Evolutionary conservation across 2,329 filamentous ascomycete species (phyloP), one percentile per base, ranked within the genome.

Genomic region (Stachybotrys chlorohalonatus): DNA sequence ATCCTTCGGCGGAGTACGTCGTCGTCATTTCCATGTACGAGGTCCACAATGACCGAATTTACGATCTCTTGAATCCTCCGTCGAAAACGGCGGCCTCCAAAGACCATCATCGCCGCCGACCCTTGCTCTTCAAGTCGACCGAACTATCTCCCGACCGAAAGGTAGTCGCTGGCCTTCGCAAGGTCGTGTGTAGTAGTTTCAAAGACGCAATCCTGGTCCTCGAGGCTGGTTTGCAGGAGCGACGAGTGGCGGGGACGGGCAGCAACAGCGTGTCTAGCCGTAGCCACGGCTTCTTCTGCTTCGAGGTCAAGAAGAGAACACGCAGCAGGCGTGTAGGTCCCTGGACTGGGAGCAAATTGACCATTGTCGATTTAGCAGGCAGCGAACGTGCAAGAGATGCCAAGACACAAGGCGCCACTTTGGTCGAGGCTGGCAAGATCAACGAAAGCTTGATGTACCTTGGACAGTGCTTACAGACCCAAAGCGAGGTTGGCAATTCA

Each of bases 361-460:
- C 90, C 0, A 86, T 97, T 59, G 93, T 95, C 49, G 93, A 97
- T 68, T 75, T 97, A 52, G 93, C 93, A 16, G 93, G 92, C 13
- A 97, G 94, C 57, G 94, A 99, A 72, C 85, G 94, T 57, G 93
- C 93, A 15, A 82, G 92, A 57, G 91, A 94, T 59, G 92, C 94
- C 31, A 96, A 96, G 77, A 97, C 94, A 0, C 89, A 91, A 0
- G 94, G 94, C 11, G 86, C 90, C 5, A 96, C 93, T 0, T 80
- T 99, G 13, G 93, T 89, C 0, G 94, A 99, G 73, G 94, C 93
- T 42, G 94, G 94, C 53, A 97, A 97, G 73, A 99, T 99, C 68
- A 99, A 99, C 66, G 92, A 96, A 70, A 95, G 90, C 66, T 75
- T 99, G 66, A 99, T 99, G 94, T 97, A 96, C 68, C 80, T 99